These are phyloP conservation scores for Musa itinerans DNA, from an alignment of 176 grass and related monocot genomes.

Conservation along the genomic window DNA sequence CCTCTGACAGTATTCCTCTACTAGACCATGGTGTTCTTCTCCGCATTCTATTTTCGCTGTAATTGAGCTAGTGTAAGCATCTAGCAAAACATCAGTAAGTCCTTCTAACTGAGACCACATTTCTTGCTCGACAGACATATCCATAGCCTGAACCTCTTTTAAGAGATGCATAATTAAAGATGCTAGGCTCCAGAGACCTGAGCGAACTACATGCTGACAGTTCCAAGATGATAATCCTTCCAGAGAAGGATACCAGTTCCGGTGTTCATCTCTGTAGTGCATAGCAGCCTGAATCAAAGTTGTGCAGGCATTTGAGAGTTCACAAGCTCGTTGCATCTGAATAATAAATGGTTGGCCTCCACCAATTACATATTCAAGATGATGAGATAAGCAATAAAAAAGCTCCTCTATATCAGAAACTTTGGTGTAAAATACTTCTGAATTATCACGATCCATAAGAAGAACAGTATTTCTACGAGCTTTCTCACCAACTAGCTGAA, in stretches of 20 bases:
- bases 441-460: constrained; percentile 96
- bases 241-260: constrained; percentile 84
- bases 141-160: constrained; percentile 40
- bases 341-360: constrained; percentile 45
- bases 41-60: constrained; percentile 80
- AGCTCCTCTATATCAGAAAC: constrained; percentile 84
- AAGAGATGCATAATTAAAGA: constrained; percentile 61
- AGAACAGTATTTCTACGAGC: constrained; percentile 84
- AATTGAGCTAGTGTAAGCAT: constrained; percentile 61
- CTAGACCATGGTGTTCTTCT: constrained; percentile 59
- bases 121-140: constrained; percentile 49
- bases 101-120: constrained; percentile 69
- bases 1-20: constrained; percentile 67
- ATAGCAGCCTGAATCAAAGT: constrained; percentile 51
- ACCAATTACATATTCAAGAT: constrained; percentile 64
- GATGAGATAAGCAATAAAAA: constrained; percentile 74
- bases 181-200: constrained; percentile 79
- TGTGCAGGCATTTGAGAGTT: constrained; percentile 72
- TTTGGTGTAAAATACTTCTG: constrained; percentile 97
- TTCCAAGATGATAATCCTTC: constrained; percentile 92
- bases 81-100: constrained; percentile 72
- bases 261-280: constrained; percentile 54
- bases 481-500: constrained; percentile 96
- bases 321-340: constrained; percentile 63
- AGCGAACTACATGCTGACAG: constrained; percentile 60